Percentiles rank a stretch among this genome's conserved stretches.
Evolutionary conservation across 2,329 filamentous ascomycete species (phyloP).

Genomic region (Stachybotrys elegans): DNA sequence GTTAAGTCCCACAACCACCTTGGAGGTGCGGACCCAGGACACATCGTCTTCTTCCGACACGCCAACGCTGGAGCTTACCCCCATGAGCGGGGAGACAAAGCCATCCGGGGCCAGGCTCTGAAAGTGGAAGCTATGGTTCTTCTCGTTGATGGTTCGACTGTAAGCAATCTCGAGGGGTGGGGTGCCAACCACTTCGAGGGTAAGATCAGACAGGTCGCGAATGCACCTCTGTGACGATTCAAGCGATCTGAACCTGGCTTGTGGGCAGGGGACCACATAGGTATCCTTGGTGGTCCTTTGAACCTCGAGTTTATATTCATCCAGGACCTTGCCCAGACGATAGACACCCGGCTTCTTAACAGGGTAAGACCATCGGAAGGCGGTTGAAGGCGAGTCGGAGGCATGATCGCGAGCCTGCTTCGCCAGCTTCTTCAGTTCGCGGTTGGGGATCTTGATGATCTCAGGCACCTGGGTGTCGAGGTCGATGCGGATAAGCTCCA

Average conservation of each 20-base stretch:
- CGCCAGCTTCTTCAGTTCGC: conserved; percentile 70
- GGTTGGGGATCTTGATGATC: conserved; percentile 67
- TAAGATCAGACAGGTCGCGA: conserved; percentile 81
- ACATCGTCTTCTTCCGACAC: conserved; percentile 61
- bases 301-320: conserved; percentile 91
- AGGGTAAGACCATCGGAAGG: conserved; percentile 65
- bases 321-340: conserved; percentile 75
- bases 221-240: conserved; percentile 67
- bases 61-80: conserved; percentile 49
- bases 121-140: conserved; percentile 79
- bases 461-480: conserved; percentile 77
- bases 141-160: conserved; percentile 78
- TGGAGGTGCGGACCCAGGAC: conserved; percentile 74
- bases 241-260: conserved; percentile 64
- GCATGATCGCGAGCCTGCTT: conserved; percentile 63
- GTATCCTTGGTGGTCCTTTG: conserved; percentile 71
- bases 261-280: conserved; percentile 81
- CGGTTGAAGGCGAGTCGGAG: conserved; percentile 53
- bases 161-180: conserved; percentile 92
- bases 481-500: conserved; percentile 85
- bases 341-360: conserved; percentile 89
- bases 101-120: conserved; percentile 92
- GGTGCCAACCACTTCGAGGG: conserved; percentile 78
- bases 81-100: conserved; percentile 71
- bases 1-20: conserved; percentile 76